phyloP scores from a whole-genome alignment of 2,329 filamentous ascomycete genomes.

The Botrytis paeoniae region DNA sequence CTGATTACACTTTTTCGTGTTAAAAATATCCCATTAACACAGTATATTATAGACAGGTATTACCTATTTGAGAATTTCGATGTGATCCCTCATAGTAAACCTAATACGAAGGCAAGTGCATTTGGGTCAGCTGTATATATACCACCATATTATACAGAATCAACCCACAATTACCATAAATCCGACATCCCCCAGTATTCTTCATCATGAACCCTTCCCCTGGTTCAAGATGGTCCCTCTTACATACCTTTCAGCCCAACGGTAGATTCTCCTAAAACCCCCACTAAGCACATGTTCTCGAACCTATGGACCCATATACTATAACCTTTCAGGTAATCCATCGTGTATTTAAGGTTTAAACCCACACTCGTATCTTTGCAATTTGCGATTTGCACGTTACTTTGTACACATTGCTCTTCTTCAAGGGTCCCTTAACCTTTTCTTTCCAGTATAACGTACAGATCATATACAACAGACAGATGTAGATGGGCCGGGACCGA shows the following conservation, averaged over 20 bases:
- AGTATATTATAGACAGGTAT: not conserved
- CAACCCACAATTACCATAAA: not conserved
- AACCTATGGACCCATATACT: not conserved
- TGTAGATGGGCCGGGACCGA: not conserved
- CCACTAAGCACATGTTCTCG: conserved; percentile 12
- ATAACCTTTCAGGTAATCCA: not conserved
- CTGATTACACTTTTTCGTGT: not conserved
- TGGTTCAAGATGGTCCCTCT: not conserved
- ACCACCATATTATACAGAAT: not conserved
- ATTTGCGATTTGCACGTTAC: not conserved
- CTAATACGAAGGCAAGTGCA: not conserved
- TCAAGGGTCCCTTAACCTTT: not conserved
- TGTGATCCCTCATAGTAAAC: not conserved
- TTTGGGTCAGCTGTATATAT: not conserved
- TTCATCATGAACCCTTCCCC: conserved; percentile 14
- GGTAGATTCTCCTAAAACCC: not conserved
- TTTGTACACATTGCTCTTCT: not conserved
- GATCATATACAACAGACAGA: not conserved
- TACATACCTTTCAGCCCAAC: conserved; percentile 10
- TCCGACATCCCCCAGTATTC: not conserved
- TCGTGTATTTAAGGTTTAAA: conserved; percentile 12
- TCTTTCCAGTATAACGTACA: not conserved
- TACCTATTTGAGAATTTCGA: not conserved
- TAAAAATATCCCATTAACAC: not conserved
- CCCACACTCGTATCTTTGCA: not conserved